These are phyloP conservation scores for Nemania sp. DNA, from an alignment of 2,329 filamentous ascomycete genomes.

Conservation along the genomic window DNA sequence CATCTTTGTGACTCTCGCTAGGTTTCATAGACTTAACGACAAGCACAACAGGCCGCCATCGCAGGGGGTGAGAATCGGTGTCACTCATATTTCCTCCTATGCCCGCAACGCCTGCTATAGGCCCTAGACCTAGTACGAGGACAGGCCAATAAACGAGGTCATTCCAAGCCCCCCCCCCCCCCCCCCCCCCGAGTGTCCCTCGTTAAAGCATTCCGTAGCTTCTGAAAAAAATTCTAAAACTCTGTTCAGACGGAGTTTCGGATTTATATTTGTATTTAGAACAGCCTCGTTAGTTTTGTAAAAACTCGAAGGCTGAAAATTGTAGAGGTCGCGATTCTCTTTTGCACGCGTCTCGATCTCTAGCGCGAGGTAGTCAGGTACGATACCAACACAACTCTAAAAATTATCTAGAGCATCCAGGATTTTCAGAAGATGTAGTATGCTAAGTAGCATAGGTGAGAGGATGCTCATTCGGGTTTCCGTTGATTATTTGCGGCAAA, in stretches of 20 bases:
- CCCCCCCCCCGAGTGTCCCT: slow-evolving; percentile 1
- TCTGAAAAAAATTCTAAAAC: slow-evolving; percentile 9
- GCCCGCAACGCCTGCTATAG: not conserved
- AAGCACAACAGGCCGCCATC: slow-evolving; percentile 7
- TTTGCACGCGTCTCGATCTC: slow-evolving; percentile 12
- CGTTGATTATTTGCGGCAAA: slow-evolving; percentile 9
- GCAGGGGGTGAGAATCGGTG: slow-evolving; percentile 17
- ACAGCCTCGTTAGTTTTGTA: not conserved
- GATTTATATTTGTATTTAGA: not conserved
- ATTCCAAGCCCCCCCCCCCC: slow-evolving; percentile 16
- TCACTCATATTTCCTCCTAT: not conserved
- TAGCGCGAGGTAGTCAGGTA: slow-evolving; percentile 23
- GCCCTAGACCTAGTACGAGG: slow-evolving; percentile 13
- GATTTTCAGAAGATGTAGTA: not conserved
- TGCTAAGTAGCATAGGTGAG: no score
- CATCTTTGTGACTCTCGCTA: slow-evolving; percentile 7
- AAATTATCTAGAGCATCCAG: not conserved
- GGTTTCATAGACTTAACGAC: slow-evolving; percentile 22
- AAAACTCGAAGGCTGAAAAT: slow-evolving; percentile 9
- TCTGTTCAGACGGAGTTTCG: not conserved
- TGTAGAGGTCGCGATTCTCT: not conserved
- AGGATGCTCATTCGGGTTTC: slow-evolving; percentile 16
- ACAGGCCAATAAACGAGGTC: slow-evolving; percentile 23
- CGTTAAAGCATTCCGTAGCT: slow-evolving; percentile 5
- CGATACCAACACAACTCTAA: slow-evolving; percentile 14